phyloP scores from a whole-genome alignment of 352 stramenopile genomes.

The Phytophthora lateralis region DNA sequence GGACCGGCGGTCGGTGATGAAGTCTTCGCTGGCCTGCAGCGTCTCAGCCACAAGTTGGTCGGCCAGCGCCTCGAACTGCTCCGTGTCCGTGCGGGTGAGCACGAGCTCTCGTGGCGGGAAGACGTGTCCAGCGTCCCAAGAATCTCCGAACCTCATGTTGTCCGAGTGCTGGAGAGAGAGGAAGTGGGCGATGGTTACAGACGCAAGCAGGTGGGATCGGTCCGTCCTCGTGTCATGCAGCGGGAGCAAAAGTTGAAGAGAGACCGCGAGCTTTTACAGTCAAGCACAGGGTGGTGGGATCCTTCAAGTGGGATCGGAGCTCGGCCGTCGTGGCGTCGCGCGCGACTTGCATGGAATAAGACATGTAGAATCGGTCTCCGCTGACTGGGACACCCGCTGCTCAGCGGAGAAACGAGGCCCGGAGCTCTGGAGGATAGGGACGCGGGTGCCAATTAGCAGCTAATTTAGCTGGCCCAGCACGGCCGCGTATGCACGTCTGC shows the following conservation, averaged over 20 bases:
- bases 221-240: conserved; percentile 26
- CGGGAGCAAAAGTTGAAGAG: conserved; percentile 23
- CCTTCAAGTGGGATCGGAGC: conserved; percentile 30
- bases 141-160: conserved; percentile 37
- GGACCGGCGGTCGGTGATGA: conserved; percentile 19
- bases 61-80: conserved; percentile 31
- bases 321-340: conserved; percentile 14
- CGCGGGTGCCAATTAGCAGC: conserved; percentile 22
- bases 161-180: conserved; percentile 11
- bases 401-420: conserved; percentile 33
- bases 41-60: conserved; percentile 42
- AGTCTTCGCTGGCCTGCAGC: conserved; percentile 36
- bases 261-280: conserved; percentile 28
- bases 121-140: conserved; percentile 40
- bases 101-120: conserved; percentile 36
- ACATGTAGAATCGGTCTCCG: conserved; percentile 27
- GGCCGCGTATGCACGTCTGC: conserved; percentile 19
- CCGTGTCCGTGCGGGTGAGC: conserved; percentile 23
- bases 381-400: conserved; percentile 18
- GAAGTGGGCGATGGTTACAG: conserved; percentile 20
- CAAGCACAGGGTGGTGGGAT: conserved; percentile 18
- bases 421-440: conserved; percentile 16
- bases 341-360: conserved; percentile 16
- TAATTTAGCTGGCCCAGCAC: background rate
- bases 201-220: conserved; percentile 4